Evolutionary conservation across 2,329 filamentous ascomycete genomes (phyloP), one percentile per base, ranked within the genome.

Genomic region (Calonectria leucothoes): DNA sequence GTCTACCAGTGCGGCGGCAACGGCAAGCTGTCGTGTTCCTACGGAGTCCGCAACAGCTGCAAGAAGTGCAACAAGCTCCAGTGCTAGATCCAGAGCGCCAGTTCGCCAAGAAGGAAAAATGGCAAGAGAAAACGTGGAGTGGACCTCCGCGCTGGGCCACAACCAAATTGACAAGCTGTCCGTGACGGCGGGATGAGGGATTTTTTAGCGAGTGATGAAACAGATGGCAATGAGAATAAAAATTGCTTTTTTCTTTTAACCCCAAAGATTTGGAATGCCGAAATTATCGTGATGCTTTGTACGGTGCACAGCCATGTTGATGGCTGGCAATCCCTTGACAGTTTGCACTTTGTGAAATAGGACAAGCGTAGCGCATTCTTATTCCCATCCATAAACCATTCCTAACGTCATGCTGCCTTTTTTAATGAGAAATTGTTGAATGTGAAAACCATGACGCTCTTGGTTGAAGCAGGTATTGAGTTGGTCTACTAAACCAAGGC

Each of bases 1-100:
- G 55, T 61, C 7, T 61, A 61, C 55, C 55, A 61, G 55, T 61
- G 55, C 33, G 55, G 55, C 23, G 55, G 55, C 23, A 27, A 27
- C 23, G 55, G 55, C 55, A 61, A 39, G n/a, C 35, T 61, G 33
- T 61, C 55, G n/a, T 61, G 55, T 35, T 61, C 55, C 35, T 61
- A 61, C 55, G 55, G 55, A 61, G 55, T 61, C 35, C 55, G 55
- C 23, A 27, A 27, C 55, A 61, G 55, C 55, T 61, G 55, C 55
- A 61, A 61, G 55, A 61, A 61, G 55, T 61, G 55, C 14, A 61
- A 61, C 55, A 61, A 61, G 55, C 55, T 61, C 23, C 39, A 17
- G 12, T 61, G 55, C 55, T 61, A 61, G 20, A 61, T 61, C 6
- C 3, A 23, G 8, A 45, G 42, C 42, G 42, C 20, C 42, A 3